Evolutionary conservation across 208 protist genomes (phyloP).

Genomic region (Trypanosoma congolense): DNA sequence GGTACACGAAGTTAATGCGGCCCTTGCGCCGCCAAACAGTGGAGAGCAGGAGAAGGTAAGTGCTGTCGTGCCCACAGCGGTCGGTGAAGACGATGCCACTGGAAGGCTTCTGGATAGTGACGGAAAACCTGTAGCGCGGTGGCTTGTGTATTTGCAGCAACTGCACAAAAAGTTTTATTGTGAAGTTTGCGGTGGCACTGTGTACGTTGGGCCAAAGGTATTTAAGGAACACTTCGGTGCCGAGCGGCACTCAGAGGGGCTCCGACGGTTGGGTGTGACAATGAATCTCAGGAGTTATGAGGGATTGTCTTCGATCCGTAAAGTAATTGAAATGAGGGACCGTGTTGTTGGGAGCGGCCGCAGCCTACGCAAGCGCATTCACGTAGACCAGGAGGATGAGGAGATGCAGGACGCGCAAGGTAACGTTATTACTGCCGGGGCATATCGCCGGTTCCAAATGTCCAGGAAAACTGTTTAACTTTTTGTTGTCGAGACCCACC

Average conservation of each 20-base stretch:
- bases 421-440: constrained; percentile 67
- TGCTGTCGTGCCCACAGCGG: background rate
- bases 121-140: constrained; percentile 72
- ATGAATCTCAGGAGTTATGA: constrained; percentile 66
- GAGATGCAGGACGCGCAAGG: constrained; percentile 81
- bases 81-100: constrained; percentile 17
- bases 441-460: constrained; percentile 56
- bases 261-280: constrained; percentile 69
- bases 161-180: constrained; percentile 78
- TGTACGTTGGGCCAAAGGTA: constrained; percentile 81
- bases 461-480: constrained; percentile 18
- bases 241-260: constrained; percentile 76
- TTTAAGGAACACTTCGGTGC: constrained; percentile 83
- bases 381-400: constrained; percentile 68
- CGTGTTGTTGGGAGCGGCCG: constrained; percentile 23
- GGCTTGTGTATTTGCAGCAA: constrained; percentile 76
- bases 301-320: constrained; percentile 68
- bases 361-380: constrained; percentile 53
- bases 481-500: background rate
- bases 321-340: constrained; percentile 74
- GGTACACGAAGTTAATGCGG: constrained; percentile 45
- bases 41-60: constrained; percentile 6
- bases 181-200: constrained; percentile 82
- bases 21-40: constrained; percentile 8
- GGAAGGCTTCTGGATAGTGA: constrained; percentile 66